phyloP scores from a whole-genome alignment of 2,329 filamentous ascomycete species.

The Fusarium avenaceum region DNA sequence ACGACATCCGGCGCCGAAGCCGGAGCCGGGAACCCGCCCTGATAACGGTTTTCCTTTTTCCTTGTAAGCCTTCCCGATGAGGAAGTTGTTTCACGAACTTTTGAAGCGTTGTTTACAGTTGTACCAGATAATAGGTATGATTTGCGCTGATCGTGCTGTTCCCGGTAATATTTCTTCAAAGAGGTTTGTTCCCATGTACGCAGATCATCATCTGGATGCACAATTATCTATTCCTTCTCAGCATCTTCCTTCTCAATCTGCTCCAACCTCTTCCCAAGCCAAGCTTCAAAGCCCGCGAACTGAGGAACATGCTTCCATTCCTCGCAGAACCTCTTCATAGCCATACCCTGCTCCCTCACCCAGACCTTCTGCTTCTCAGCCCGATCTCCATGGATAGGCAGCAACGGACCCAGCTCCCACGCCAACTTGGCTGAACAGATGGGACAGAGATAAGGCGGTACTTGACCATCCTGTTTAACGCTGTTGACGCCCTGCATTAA shows the following conservation, averaged over 20 bases:
- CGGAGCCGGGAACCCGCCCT: constrained; percentile 7
- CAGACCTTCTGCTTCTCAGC: constrained; percentile 30
- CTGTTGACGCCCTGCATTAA: constrained; percentile 72
- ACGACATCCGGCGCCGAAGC: constrained; percentile 38
- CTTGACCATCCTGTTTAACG: constrained; percentile 69
- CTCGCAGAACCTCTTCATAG: constrained; percentile 59
- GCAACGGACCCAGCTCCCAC: constrained; percentile 22
- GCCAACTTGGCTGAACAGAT: constrained; percentile 69
- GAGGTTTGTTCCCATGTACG: background rate
- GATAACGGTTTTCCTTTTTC: constrained; percentile 9
- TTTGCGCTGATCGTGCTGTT: background rate
- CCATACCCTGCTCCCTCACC: constrained; percentile 55
- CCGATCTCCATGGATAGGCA: constrained; percentile 37
- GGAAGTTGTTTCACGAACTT: constrained; percentile 28
- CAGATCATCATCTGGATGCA: background rate
- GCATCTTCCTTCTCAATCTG: background rate
- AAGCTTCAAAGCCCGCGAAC: constrained; percentile 62
- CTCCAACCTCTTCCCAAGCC: constrained; percentile 54
- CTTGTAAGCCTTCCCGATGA: constrained; percentile 21
- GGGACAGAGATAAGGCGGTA: constrained; percentile 74
- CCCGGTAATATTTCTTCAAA: background rate
- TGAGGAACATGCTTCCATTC: constrained; percentile 57
- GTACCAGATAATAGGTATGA: background rate
- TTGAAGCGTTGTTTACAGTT: constrained; percentile 3
- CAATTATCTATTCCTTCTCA: background rate